phyloP scores from a whole-genome alignment of 345 rosid genomes.

The Moricandia arvensis region DNA sequence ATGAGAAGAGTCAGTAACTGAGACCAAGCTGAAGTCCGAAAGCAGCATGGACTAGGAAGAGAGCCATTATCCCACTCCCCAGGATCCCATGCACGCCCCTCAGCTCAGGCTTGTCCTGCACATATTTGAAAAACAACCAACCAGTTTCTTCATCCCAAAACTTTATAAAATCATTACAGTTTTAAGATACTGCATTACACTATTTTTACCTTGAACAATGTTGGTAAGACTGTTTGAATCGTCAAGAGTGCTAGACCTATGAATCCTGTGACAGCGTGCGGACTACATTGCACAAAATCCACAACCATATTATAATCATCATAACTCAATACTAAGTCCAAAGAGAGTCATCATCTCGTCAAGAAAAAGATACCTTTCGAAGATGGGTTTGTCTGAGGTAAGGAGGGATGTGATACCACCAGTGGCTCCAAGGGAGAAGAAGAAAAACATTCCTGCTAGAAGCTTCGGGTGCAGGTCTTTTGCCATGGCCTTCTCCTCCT shows the following conservation, averaged over 20 bases:
- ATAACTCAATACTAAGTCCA: not conserved
- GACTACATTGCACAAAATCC: slow-evolving; percentile 48
- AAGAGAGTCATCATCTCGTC: not conserved
- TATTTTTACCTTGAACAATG: slow-evolving; percentile 71
- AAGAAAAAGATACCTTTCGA: slow-evolving; percentile 54
- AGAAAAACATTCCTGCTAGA: slow-evolving; percentile 90
- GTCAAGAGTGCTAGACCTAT: slow-evolving; percentile 78
- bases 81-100: slow-evolving; percentile 82
- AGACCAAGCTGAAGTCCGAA: slow-evolving; percentile 91
- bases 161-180: not conserved
- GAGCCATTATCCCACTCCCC: slow-evolving; percentile 89
- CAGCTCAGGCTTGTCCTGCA: slow-evolving; percentile 77
- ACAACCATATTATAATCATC: not conserved
- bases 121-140: not conserved
- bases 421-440: slow-evolving; percentile 89
- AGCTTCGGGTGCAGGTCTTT: slow-evolving; percentile 94
- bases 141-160: not conserved
- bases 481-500: slow-evolving; percentile 92
- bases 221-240: slow-evolving; percentile 66
- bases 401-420: slow-evolving; percentile 86
- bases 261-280: slow-evolving; percentile 82
- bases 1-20: slow-evolving; percentile 49
- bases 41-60: slow-evolving; percentile 74
- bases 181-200: too few species aligned
- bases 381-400: slow-evolving; percentile 79